Percentiles rank a stretch among this genome's conserved stretches.
phyloP scores from a whole-genome alignment of 305 asterid genomes.

The Withania somnifera region DNA sequence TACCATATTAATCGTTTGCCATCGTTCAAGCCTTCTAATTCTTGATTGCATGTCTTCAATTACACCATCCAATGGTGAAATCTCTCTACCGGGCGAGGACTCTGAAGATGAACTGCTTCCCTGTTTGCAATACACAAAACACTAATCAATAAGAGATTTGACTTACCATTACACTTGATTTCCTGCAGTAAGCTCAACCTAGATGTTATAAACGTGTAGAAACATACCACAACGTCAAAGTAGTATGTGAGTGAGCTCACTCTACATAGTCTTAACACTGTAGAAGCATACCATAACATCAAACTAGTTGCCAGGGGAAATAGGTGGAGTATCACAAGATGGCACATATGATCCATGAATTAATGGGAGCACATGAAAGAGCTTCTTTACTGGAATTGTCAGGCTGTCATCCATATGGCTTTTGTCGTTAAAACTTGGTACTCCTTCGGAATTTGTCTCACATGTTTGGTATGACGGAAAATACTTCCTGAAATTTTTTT shows the following conservation, averaged over 20 bases:
- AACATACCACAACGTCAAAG: not conserved
- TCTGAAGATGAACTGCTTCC: conserved; percentile 77
- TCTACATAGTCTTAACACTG: not conserved
- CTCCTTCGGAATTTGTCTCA: not conserved
- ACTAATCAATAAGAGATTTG: not conserved
- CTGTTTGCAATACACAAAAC: conserved; percentile 27
- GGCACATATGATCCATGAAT: not conserved
- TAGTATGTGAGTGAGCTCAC: not conserved
- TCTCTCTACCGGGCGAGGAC: conserved; percentile 74
- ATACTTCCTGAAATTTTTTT: not conserved
- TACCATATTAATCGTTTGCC: conserved; percentile 82
- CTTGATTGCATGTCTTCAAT: conserved; percentile 90
- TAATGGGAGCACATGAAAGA: not conserved
- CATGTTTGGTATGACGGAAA: not conserved
- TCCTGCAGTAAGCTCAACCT: not conserved
- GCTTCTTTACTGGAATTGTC: not conserved
- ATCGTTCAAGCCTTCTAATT: conserved; percentile 80
- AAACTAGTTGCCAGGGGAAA: not conserved
- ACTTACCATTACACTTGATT: not conserved
- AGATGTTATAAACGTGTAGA: not conserved
- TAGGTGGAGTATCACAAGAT: not conserved
- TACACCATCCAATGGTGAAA: conserved; percentile 58
- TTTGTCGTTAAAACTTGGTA: not conserved
- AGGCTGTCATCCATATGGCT: not conserved
- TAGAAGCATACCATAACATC: not conserved